Base-by-base conservation (phyloP, 1,139 yeast genomes). In the Debaryomycetaceae sp. region DNA sequence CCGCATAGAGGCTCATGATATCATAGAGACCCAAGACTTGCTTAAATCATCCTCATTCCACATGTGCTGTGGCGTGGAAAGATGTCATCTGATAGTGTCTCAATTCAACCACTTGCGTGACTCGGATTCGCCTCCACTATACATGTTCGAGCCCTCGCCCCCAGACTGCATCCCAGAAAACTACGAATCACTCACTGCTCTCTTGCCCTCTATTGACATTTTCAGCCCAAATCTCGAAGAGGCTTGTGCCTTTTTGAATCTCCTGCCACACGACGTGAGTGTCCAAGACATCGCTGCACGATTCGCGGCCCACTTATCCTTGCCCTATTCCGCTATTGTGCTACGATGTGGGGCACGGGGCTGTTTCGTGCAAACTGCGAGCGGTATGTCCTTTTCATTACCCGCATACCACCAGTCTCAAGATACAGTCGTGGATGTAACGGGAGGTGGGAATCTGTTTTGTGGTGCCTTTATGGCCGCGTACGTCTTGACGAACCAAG, bases 361-460 rank as follows among this genome's bases (percentile, higher is more conserved):
- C 0, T 73, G 85, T 39, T 58, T 62, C 20, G 29, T 49, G 51
- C 21, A 39, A 25, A 40, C 43, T 13, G 29, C 33, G 4, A 35
- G 28, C 13, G 36, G 34, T 10, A 29, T 38, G 26, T 31, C 44
- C 4, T 35, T 42, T 10, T 62, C 75, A 70, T 64, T 74, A 19
- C 90, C 92, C 0, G 86, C 95, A 0, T 87, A 78, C 47, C 94
- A 83, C 45, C 53, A 51, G 26, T 58, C 51, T 34, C 68, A 60
- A 35, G 38, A 43, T 3, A 51, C 54, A 22, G 90, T 86, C 2
- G 55, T 74, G 3, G 97, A 87, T 49, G 95, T 94, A 1, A 87
- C 96, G 0, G 97, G 97, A 0, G 95, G 94, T 3, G 97, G 97
- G 0, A 87, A 87, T 47, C 65, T 92, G 1, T 86, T 79, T 49